Evolutionary conservation across 371 early-diverging fungal species (phyloP), one percentile per base, ranked within the genome.

Genomic region (Rhizopus delemar): DNA sequence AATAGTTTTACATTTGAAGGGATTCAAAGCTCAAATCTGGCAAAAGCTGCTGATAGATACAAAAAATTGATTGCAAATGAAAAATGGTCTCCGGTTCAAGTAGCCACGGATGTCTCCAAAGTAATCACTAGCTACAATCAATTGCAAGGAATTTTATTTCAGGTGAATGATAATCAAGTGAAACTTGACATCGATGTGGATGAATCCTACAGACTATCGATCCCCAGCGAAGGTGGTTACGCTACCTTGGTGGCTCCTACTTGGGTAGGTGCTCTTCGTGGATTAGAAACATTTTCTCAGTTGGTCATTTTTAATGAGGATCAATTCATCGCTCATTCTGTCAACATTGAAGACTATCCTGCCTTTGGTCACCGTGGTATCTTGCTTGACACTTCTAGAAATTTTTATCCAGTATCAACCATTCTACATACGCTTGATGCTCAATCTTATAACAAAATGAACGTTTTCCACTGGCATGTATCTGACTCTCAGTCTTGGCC

Each of bases 391-490:
- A 89, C 90, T 45, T 61, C 84, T 36, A 80, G 90, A 51, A 86
- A 88, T 73, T 90, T 72, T 55, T 86, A 79, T 57, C 77, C 86
- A 0, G 62, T 88, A 22, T 51, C 69, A 41, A 70, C 66, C 58
- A 59, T 86, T 50, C 56, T 72, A 62, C 77, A 80, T 58, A 85
- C 63, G 8, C 56, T 89, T 16, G 87, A 87, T 51, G 90, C 86
- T 34, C 82, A 90, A 73, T 66, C 85, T 53, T 86, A 78, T 66
- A 82, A 78, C 75, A 90, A 90, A 68, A 62, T 90, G 63, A 90
- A 90, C 56, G 87, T 89, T 11, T 79, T 90, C 67, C 90, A 90
- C 65, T 90, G 89, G 88, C 90, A 90, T 57, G 73, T 89, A 5
- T 76, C 80, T 2, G 90, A 90, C 50, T 60, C 86, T 15, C 88